These are phyloP conservation scores for Acephala macrosclerotiorum DNA, from an alignment of 2,329 filamentous ascomycete species.

Conservation along the genomic window DNA sequence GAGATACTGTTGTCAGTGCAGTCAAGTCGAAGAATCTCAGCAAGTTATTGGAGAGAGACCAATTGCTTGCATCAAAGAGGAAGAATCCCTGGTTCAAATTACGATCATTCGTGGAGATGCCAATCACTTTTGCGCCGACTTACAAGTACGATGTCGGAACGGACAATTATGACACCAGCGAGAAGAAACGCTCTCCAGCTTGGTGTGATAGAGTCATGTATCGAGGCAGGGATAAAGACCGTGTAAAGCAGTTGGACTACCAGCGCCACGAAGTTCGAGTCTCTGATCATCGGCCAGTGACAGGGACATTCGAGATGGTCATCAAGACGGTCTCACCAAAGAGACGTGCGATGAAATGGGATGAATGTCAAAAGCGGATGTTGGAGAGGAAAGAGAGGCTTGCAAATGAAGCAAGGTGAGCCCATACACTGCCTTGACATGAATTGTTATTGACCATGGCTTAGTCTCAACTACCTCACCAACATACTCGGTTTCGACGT, in stretches of 20 bases:
- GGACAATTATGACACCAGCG: constrained; percentile 91
- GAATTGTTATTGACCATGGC: constrained; percentile 12
- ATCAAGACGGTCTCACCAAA: constrained; percentile 82
- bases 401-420: constrained; percentile 79
- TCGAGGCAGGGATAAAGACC: constrained; percentile 68
- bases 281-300: constrained; percentile 93
- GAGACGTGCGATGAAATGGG: constrained; percentile 71
- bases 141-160: constrained; percentile 99
- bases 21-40: constrained; percentile 81
- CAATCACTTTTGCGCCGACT: constrained; percentile 91
- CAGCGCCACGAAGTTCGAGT: constrained; percentile 86
- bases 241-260: constrained; percentile 89
- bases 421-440: constrained; percentile 38
- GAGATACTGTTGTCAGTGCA: constrained; percentile 88
- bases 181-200: constrained; percentile 92
- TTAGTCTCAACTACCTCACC: constrained; percentile 69
- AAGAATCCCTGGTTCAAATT: constrained; percentile 91
- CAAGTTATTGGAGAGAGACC: constrained; percentile 92
- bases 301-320: constrained; percentile 80
- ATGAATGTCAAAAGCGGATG: constrained; percentile 77
- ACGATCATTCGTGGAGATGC: constrained; percentile 87
- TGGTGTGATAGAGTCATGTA: constrained; percentile 98
- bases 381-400: constrained; percentile 74
- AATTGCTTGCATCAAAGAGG: constrained; percentile 86
- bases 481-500: constrained; percentile 60